These are phyloP conservation scores for Paecilomyces niveus DNA, from an alignment of 2,329 filamentous ascomycete species.

Conservation along the genomic window DNA sequence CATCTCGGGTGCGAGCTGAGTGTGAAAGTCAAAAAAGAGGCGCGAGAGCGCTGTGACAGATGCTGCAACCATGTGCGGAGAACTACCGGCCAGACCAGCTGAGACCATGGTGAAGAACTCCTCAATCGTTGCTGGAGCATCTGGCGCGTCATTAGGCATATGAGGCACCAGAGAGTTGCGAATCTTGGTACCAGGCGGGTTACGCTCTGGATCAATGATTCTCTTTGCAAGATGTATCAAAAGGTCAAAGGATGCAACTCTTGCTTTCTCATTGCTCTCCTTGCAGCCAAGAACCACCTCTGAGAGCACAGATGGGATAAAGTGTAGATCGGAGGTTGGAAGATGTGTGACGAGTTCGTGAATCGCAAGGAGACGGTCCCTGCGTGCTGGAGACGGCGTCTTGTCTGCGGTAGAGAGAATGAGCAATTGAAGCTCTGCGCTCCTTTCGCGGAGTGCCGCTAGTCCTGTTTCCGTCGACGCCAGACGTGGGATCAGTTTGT, in stretches of 20 bases:
- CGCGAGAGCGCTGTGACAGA: slow-evolving; percentile 92
- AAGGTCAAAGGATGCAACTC: slow-evolving; percentile 82
- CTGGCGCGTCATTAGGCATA: slow-evolving; percentile 74
- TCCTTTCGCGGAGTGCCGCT: slow-evolving; percentile 68
- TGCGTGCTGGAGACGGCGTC: slow-evolving; percentile 75
- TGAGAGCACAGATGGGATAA: slow-evolving; percentile 83
- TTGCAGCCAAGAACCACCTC: slow-evolving; percentile 96
- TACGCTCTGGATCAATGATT: slow-evolving; percentile 58
- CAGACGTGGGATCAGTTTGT: slow-evolving; percentile 91
- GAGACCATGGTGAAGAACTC: slow-evolving; percentile 99
- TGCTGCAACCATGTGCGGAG: slow-evolving; percentile 95
- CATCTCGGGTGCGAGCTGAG: slow-evolving; percentile 59
- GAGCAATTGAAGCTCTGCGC: slow-evolving; percentile 71
- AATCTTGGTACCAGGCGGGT: slow-evolving; percentile 60
- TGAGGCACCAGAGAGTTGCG: slow-evolving; percentile 79
- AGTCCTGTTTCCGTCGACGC: slow-evolving; percentile 72
- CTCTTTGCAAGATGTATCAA: slow-evolving; percentile 82
- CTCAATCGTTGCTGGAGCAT: slow-evolving; percentile 74
- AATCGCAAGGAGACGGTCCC: slow-evolving; percentile 80
- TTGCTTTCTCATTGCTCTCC: slow-evolving; percentile 92
- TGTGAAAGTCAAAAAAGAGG: slow-evolving; percentile 87
- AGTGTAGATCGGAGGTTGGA: slow-evolving; percentile 72
- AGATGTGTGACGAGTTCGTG: slow-evolving; percentile 72
- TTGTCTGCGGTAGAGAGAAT: slow-evolving; percentile 74
- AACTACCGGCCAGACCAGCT: slow-evolving; percentile 83